Evolutionary conservation across 768 basidiomycete genomes (phyloP).

Genomic region (Kwoniella bestiolae): DNA sequence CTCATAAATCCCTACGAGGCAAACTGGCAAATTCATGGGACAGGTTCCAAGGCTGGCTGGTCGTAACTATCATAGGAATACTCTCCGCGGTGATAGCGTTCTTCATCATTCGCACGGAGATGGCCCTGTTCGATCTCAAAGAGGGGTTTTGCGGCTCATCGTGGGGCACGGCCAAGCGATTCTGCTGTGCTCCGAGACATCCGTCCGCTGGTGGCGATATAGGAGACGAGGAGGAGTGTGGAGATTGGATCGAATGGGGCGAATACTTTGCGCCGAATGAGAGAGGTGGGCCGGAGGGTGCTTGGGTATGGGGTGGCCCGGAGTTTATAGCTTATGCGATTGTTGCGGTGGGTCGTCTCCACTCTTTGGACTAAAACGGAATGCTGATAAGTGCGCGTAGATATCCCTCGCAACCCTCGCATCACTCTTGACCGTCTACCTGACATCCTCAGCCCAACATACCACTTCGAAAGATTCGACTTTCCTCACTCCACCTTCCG

Average conservation of each 20-base stretch:
- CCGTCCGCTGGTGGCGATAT: conserved; percentile 18
- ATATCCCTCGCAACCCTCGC: conserved; percentile 73
- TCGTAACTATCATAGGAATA: conserved; percentile 82
- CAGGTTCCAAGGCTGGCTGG: conserved; percentile 82
- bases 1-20: conserved; percentile 67
- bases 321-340: conserved; percentile 73
- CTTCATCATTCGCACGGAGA: conserved; percentile 80
- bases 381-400: conserved; percentile 62
- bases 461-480: conserved; percentile 84
- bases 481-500: conserved; percentile 52
- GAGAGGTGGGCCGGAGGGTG: conserved; percentile 49
- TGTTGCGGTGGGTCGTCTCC: conserved; percentile 69
- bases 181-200: conserved; percentile 71
- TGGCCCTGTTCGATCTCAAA: conserved; percentile 88
- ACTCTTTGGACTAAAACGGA: background rate
- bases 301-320: conserved; percentile 59
- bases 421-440: conserved; percentile 76
- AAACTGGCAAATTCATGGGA: conserved; percentile 69
- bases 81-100: conserved; percentile 84
- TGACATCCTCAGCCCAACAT: conserved; percentile 89
- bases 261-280: conserved; percentile 61
- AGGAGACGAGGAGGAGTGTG: conserved; percentile 62
- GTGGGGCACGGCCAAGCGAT: conserved; percentile 76
- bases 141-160: conserved; percentile 77
- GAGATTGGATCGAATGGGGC: conserved; percentile 77